Evolutionary conservation across 805 yeast genomes (phyloP).

Genomic region (Ogataea ramenticola): DNA sequence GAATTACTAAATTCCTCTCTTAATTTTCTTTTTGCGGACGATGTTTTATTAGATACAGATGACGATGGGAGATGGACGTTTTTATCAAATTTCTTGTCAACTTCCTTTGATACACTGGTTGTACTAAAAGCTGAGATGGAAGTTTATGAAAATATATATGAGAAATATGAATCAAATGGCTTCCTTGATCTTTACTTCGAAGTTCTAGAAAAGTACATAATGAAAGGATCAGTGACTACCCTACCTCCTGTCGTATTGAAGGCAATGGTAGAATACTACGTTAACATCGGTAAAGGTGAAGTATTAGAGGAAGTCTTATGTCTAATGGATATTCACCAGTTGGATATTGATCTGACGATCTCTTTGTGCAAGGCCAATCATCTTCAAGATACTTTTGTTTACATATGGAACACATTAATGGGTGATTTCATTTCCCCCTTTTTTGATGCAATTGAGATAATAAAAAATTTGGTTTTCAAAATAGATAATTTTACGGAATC

Average conservation of each 20-base stretch:
- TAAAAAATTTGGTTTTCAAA: constrained; percentile 11
- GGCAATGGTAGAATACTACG: constrained; percentile 48
- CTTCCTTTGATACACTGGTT: constrained; percentile 34
- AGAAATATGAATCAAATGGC: constrained; percentile 29
- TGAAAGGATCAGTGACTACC: constrained; percentile 34
- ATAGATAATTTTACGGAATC: constrained; percentile 1
- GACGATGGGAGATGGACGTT: constrained; percentile 9
- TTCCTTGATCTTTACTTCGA: constrained; percentile 39
- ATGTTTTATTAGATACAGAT: constrained; percentile 3
- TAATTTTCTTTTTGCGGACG: constrained; percentile 30
- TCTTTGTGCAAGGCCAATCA: constrained; percentile 48
- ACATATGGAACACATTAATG: constrained; percentile 64
- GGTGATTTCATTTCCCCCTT: constrained; percentile 70
- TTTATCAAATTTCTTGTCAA: constrained; percentile 25
- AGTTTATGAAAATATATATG: constrained; percentile 39
- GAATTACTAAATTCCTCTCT: constrained; percentile 50
- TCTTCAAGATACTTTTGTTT: constrained; percentile 56
- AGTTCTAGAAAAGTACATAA: constrained; percentile 43
- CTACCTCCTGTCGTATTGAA: constrained; percentile 62
- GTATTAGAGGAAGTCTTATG: constrained; percentile 64
- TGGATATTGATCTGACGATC: constrained; percentile 76
- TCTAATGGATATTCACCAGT: constrained; percentile 51
- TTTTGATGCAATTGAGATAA: constrained; percentile 43
- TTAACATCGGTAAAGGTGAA: constrained; percentile 32
- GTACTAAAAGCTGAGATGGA: constrained; percentile 29